Base-by-base conservation (phyloP, 345 rosid species). In the Brassica cretica region DNA sequence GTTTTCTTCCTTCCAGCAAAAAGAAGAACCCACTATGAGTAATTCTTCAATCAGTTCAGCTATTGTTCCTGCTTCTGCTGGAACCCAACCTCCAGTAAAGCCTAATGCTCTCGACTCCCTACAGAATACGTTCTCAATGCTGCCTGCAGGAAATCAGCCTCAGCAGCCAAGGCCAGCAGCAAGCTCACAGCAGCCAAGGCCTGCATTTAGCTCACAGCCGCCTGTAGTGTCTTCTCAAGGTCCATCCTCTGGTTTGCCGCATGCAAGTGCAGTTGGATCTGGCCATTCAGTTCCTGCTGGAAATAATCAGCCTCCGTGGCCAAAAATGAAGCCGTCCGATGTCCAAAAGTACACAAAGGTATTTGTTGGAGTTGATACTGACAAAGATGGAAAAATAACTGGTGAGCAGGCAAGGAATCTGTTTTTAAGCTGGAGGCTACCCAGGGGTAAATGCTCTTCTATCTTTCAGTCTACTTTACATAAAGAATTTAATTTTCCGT, bases 391-490 rank as follows among this genome's bases (percentile, higher is more conserved):
- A 67, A 92, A 85, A 85, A 91, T 94, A 68, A 91, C 88, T 30
- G 98, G 98, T 53, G 98, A 91, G 84, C 89, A 94, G 87, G 98
- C 98, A 49, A 87, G 90, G 77, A 89, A 93, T 84, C 84, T 94
- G 63, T 94, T 94, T 81, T 84, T 92, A 84, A 94, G 99, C 84
- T 93, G 98, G 98, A 89, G 91, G 86, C 84, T 94, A 64, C 98
- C 99, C 44, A 88, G 99, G 88, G 99, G 99, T 94, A 87, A 80
- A 80, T 73, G 49, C 29, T 66, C 18, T 44, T 64, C 30, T 0
- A 64, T 68, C 71, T 51, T 60, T 24, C 68, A 39, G 37, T 46
- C 41, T 73, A 69, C 68, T 76, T 44, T 72, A 65, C 24, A 64
- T 41, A 32, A 70, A 55, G 10, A 64, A 29, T 64, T 35, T 63